Evolutionary conservation across 225 moss, liverwort and hornwort species (phyloP), one percentile per base, ranked within the genome.

Genomic region (Takakia lepidozioides): DNA sequence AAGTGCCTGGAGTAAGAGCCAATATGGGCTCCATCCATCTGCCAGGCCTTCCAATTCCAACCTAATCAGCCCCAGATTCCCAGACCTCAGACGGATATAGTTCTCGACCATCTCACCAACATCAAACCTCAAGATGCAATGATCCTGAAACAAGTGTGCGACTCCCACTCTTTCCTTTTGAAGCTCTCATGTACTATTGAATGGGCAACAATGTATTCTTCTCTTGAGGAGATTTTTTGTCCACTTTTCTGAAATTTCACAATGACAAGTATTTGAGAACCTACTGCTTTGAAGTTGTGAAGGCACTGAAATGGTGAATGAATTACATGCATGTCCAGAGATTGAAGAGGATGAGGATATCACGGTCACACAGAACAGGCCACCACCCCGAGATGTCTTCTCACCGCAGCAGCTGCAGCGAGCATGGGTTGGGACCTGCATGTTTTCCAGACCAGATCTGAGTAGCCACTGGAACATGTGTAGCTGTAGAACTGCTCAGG

Each of bases 381-480:
- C 90, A 25, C 90, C 95, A 32, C 80, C 90, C 15, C 76, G 90
- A 16, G 95, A 98, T 69, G 87, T 90, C 1, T 98, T 98, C 27
- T 86, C 87, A 58, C 82, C 87, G 59, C 77, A 87, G 58, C 95
- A 98, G 78, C 84, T 98, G 40, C 90, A 90, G 57, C 86, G 90
- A 57, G 84, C 90, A 23, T 73, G 90, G 29, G 95, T 74, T 38
- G 80, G 76, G 25, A 48, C 81, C 48, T 76, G 82, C 28, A 67
- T 82, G 57, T 82, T 72, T 57, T 76, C 72, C 59, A 76, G 81
- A 35, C 76, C 93, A 98, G 90, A 59, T 90, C 95, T 36, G 90
- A 90, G 68, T 87, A 98, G 82, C 23, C 35, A 8, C 14, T 19
- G 7, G 16, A 20, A 14, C 27, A 22, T 28, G 8, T 27, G 6